Percentiles rank a stretch among this genome's conserved stretches.
phyloP scores from a whole-genome alignment of 1,284 basidiomycete genomes.

The Cutaneotrichosporon curvatum region DNA sequence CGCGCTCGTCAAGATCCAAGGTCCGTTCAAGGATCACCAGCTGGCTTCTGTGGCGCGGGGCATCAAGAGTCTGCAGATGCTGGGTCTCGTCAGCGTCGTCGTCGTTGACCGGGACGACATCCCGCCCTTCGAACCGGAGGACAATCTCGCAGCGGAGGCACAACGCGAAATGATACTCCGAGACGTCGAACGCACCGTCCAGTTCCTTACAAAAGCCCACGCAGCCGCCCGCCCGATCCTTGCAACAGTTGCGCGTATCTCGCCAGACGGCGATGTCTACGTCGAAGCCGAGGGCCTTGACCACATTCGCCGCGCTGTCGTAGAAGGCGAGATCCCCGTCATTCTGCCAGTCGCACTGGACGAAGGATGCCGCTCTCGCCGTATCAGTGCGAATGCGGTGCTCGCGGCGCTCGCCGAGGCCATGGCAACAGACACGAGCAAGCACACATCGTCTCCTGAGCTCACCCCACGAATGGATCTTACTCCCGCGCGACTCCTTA shows the following conservation, averaged over 20 bases:
- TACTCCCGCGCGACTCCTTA: slow-evolving; percentile 87
- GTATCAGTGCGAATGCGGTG: slow-evolving; percentile 84
- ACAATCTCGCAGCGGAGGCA: slow-evolving; percentile 28
- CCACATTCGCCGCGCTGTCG: slow-evolving; percentile 77
- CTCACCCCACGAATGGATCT: slow-evolving; percentile 52
- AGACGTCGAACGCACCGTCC: slow-evolving; percentile 75
- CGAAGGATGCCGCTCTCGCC: slow-evolving; percentile 75
- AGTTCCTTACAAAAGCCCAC: slow-evolving; percentile 73
- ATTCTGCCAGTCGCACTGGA: slow-evolving; percentile 91
- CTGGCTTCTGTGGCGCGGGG: slow-evolving; percentile 89
- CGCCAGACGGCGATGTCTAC: slow-evolving; percentile 32
- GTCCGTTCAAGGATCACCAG: slow-evolving; percentile 92
- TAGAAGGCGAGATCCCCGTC: slow-evolving; percentile 90
- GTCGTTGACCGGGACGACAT: slow-evolving; percentile 85
- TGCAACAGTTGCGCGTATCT: slow-evolving; percentile 70
- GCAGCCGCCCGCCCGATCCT: slow-evolving; percentile 80
- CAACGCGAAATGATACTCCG: slow-evolving; percentile 66
- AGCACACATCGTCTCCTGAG: not conserved
- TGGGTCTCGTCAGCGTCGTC: slow-evolving; percentile 90
- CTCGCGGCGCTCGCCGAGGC: slow-evolving; percentile 80
- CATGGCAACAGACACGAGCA: slow-evolving; percentile 54
- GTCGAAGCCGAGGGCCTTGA: slow-evolving; percentile 63
- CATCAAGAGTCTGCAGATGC: slow-evolving; percentile 88
- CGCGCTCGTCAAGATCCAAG: slow-evolving; percentile 93
- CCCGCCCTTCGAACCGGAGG: slow-evolving; percentile 54